Percentiles rank a stretch among this genome's conserved stretches.
These are phyloP conservation scores for Phytopythium chamaehyphon DNA, from an alignment of 352 stramenopile species.

Conservation along the genomic window DNA sequence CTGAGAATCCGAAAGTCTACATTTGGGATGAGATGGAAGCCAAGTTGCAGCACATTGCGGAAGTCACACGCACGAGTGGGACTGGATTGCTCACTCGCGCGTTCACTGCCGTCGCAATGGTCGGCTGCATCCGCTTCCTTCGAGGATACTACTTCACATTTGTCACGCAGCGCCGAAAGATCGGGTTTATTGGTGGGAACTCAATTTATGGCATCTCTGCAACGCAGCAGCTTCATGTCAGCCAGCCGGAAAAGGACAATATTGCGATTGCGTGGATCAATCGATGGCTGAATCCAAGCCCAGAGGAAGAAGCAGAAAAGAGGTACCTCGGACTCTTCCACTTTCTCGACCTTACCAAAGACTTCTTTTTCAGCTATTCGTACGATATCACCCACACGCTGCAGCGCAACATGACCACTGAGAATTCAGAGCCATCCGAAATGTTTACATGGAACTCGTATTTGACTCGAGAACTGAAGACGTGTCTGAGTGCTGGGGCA, in stretches of 20 bases:
- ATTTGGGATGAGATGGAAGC: constrained; percentile 82
- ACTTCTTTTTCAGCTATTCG: constrained; percentile 99
- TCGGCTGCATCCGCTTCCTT: constrained; percentile 98
- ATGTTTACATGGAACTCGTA: constrained; percentile 99
- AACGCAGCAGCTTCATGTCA: constrained; percentile 90
- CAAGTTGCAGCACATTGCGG: constrained; percentile 58
- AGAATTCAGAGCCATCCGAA: constrained; percentile 78
- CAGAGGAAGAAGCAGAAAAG: constrained; percentile 80
- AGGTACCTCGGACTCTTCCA: constrained; percentile 97
- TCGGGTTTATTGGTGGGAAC: constrained; percentile 95
- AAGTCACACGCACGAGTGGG: constrained; percentile 32
- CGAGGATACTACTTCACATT: constrained; percentile 99
- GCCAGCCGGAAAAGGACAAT: constrained; percentile 41
- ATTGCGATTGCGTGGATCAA: constrained; percentile 68
- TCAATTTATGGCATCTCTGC: constrained; percentile 97
- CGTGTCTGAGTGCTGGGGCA: constrained; percentile 76
- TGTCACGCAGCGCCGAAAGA: constrained; percentile 95
- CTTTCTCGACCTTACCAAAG: constrained; percentile 98
- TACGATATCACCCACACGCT: constrained; percentile 97
- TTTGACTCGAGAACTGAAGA: constrained; percentile 91
- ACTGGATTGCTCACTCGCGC: constrained; percentile 45
- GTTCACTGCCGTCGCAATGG: constrained; percentile 94
- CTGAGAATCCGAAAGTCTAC: constrained; percentile 62
- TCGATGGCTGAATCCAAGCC: constrained; percentile 78
- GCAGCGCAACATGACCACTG: constrained; percentile 96